phyloP scores from a whole-genome alignment of 345 rosid species.

The Ailanthus altissimus region DNA sequence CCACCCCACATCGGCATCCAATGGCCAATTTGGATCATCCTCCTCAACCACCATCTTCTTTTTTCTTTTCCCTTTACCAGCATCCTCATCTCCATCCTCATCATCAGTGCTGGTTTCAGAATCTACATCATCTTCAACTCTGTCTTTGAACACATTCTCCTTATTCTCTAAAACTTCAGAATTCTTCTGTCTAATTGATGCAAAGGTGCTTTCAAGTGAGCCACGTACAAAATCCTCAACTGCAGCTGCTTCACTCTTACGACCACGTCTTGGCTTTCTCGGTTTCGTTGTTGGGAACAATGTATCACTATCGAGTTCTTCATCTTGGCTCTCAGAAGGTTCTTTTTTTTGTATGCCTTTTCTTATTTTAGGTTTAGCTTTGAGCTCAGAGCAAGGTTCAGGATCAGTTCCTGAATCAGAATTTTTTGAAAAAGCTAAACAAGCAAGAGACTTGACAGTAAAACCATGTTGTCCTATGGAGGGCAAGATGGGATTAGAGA shows the following conservation, averaged over 20 bases:
- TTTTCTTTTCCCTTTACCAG: constrained; percentile 22
- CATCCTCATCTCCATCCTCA: constrained; percentile 20
- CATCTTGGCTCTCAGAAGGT: constrained; percentile 26
- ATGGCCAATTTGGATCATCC: constrained; percentile 82
- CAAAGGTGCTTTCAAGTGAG: constrained; percentile 65
- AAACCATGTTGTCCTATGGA: neutral
- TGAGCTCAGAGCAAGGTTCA: constrained; percentile 32
- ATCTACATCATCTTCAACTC: constrained; percentile 32
- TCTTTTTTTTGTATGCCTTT: constrained; percentile 22
- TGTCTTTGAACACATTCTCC: constrained; percentile 52
- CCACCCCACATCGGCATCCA: constrained; percentile 95
- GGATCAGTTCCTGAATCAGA: constrained; percentile 43
- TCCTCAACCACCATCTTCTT: constrained; percentile 74
- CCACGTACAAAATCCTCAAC: constrained; percentile 80
- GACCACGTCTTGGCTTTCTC: constrained; percentile 66
- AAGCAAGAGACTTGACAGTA: constrained; percentile 22
- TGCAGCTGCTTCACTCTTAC: constrained; percentile 76
- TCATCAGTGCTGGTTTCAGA: constrained; percentile 36
- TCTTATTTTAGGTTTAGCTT: constrained; percentile 27
- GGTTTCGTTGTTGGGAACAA: constrained; percentile 48
- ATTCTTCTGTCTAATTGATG: constrained; percentile 55
- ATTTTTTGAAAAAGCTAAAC: constrained; percentile 47
- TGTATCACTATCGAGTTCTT: constrained; percentile 19
- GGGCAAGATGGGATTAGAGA: neutral
- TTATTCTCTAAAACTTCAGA: constrained; percentile 53